A percentile compares a stretch with the other conserved stretches of the same genome.
These are phyloP conservation scores for Quercus parvula DNA, from an alignment of 306 rosid genomes.

Conservation along the genomic window DNA sequence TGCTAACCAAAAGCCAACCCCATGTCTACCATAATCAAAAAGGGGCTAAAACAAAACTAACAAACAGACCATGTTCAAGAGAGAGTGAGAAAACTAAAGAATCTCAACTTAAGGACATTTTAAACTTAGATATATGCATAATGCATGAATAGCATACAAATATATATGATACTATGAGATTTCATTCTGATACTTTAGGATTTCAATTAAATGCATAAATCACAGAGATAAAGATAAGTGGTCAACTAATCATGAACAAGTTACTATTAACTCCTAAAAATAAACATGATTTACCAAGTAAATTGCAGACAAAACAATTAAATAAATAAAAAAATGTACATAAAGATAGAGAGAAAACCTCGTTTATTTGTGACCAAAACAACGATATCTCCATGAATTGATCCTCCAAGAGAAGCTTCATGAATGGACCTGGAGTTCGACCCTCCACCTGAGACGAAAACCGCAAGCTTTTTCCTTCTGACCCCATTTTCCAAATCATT, in stretches of 20 bases:
- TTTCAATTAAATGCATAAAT: too few relatives aligned
- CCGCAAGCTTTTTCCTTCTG: constrained; percentile 61
- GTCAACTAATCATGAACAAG: background rate
- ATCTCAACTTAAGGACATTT: background rate
- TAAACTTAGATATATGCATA: too few relatives aligned
- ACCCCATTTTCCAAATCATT: constrained; percentile 21
- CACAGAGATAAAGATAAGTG: too few relatives aligned
- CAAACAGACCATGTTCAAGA: background rate
- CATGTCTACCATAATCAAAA: background rate
- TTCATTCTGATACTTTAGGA: too few relatives aligned
- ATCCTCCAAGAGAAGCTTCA: constrained; percentile 57
- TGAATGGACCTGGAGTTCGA: constrained; percentile 80
- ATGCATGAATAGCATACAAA: background rate
- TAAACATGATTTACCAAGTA: background rate
- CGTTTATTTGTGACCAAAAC: constrained; percentile 74
- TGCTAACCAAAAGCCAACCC: background rate
- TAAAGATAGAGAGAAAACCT: constrained; percentile 29
- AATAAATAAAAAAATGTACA: background rate
- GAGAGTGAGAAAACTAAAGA: background rate
- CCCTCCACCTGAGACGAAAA: constrained; percentile 91
- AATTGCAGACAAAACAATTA: background rate
- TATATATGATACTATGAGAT: background rate
- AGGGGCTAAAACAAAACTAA: too few relatives aligned
- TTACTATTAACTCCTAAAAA: background rate
- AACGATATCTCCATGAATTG: constrained; percentile 63